phyloP scores from a whole-genome alignment of 805 yeast genomes.

The Suhomyces vadensis region DNA sequence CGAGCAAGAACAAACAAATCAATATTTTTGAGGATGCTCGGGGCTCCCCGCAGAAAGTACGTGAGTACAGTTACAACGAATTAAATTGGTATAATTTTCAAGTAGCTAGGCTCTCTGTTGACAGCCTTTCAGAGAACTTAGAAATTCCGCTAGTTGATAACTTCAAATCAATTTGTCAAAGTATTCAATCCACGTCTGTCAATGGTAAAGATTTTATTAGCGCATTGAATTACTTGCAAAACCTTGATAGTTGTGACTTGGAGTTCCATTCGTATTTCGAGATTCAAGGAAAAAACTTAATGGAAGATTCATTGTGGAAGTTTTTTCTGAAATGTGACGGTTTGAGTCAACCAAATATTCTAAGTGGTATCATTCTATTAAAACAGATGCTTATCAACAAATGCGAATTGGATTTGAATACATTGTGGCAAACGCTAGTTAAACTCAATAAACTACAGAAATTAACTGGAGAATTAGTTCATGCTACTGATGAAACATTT shows the following conservation, averaged over 20 bases:
- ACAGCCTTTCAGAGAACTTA: conserved; percentile 7
- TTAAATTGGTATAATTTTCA: conserved; percentile 43
- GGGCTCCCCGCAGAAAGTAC: conserved; percentile 38
- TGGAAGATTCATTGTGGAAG: conserved; percentile 20
- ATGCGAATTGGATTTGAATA: conserved; percentile 17
- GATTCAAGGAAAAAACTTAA: conserved; percentile 16
- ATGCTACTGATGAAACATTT: conserved; percentile 31
- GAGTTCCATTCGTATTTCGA: conserved; percentile 17
- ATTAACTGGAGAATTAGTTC: conserved; percentile 19
- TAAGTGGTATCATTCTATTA: conserved; percentile 36
- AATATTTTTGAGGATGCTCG: conserved; percentile 41
- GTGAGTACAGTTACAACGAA: conserved; percentile 33
- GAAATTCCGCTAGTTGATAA: conserved; percentile 17
- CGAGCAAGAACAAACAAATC: conserved; percentile 37
- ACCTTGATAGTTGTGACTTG: conserved; percentile 12
- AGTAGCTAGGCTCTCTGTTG: conserved; percentile 25
- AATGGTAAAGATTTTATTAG: conserved; percentile 16
- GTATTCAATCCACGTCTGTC: conserved; percentile 9
- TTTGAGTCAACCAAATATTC: conserved; percentile 13
- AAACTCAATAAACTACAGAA: conserved; percentile 16
- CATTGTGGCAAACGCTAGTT: conserved; percentile 28
- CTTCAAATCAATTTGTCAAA: conserved; percentile 19
- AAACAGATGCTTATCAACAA: conserved; percentile 38
- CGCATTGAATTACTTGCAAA: conserved; percentile 19
- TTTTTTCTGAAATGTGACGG: conserved; percentile 8